These are phyloP conservation scores for Yamadazyma pseudoaaseri DNA, from an alignment of 1,139 yeast genomes.

Conservation along the genomic window DNA sequence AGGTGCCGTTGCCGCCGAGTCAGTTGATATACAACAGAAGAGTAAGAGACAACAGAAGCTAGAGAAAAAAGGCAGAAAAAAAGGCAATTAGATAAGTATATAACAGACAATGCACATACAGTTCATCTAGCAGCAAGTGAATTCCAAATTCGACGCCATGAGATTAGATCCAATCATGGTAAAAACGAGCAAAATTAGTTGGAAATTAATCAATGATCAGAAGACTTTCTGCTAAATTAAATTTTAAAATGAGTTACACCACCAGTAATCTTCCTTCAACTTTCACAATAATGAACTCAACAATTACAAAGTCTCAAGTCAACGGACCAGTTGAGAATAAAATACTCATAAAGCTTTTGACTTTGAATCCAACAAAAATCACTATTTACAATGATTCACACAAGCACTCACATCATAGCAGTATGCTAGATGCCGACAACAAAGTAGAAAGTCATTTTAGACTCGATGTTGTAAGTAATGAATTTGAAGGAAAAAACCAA, in stretches of 20 bases:
- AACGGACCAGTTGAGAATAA: slow-evolving; percentile 58
- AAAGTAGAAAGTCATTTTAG: slow-evolving; percentile 83
- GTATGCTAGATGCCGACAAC: slow-evolving; percentile 72
- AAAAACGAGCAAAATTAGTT: no score
- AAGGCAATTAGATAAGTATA: slow-evolving; percentile 12
- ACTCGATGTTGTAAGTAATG: slow-evolving; percentile 67
- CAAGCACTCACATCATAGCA: slow-evolving; percentile 87
- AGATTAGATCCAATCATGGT: no score
- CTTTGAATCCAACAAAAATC: slow-evolving; percentile 51
- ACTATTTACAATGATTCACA: slow-evolving; percentile 77
- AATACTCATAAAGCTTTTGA: slow-evolving; percentile 27
- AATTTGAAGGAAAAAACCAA: slow-evolving; percentile 62
- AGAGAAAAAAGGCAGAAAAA: slow-evolving; percentile 15
- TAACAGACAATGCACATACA: no score
- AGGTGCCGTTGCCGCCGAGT: slow-evolving; percentile 1
- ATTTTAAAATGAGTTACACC: neutral
- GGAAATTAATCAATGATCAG: neutral
- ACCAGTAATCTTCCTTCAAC: neutral
- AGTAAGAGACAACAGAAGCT: slow-evolving; percentile 18
- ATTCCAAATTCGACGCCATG: no score
- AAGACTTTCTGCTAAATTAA: neutral
- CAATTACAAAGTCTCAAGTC: slow-evolving; percentile 16
- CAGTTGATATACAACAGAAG: slow-evolving; percentile 8
- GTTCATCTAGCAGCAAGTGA: no score
- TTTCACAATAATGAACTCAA: slow-evolving; percentile 5